Evolutionary conservation across 164 flowering plant species (phyloP), one percentile per base, ranked within the genome.

Genomic region (Nelumbo lutea): DNA sequence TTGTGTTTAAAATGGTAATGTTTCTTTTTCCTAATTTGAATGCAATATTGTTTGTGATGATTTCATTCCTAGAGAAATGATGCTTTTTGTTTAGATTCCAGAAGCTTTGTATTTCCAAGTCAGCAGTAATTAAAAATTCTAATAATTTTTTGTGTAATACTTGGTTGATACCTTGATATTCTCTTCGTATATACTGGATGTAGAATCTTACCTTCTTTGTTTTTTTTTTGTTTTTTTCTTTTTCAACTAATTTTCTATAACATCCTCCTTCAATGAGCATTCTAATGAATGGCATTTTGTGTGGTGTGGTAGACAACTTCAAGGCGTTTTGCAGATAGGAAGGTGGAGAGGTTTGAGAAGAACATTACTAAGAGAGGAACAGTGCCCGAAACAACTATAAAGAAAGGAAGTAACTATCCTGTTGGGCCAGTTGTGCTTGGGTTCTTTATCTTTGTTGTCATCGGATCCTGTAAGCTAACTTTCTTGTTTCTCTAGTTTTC

Each of bases 321-420:
- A 68, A 82, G 79, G 74, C 81, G 85, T 56, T 78, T 82, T n/a
- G 79, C 85, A 47, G 85, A 76, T 47, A 78, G 80, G 81, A 82
- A 79, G 79, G 79, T 79, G 65, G 79, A 73, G 68, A 82, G 67
- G 67, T 82, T 79, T 72, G 80, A 82, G 73, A 82, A 78, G 73
- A 82, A 82, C 71, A 75, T 82, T 47, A 77, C 69, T 6, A 82
- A 71, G 76, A 79, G 85, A 69, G 85, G 85, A 47, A 56, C 71
- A 42, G 83, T 82, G 39, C 85, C 85, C 15, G 83, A 89, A 68
- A 82, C 94, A 39, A 81, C 82, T 42, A 39, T 68, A 2, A 87
- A 89, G 81, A 89, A 89, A 75, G 91, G 88, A n/a, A 84, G 72
- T 69, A 86, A 87, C 72, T 89, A 89, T 62, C 87, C 91, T 3